A percentile compares a stretch with the other conserved stretches of the same genome.
Evolutionary conservation across 139 green algal genomes (phyloP).

Genomic region (Chlamydomonas schloesseri): DNA sequence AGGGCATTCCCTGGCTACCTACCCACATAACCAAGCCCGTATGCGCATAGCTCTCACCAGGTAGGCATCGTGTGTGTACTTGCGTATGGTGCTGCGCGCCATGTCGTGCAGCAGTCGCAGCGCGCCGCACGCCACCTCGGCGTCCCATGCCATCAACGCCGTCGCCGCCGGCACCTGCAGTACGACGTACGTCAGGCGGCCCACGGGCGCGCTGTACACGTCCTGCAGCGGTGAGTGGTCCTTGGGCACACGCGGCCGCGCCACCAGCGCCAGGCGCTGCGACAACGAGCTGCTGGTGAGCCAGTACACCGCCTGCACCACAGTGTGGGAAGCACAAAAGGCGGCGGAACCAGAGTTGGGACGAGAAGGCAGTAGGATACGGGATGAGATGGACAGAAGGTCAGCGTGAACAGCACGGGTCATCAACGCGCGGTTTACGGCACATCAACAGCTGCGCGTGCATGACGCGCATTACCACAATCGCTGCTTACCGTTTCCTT

Average conservation of each 20-base stretch:
- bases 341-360: too few relatives aligned
- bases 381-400: too few relatives aligned
- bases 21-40: too few relatives aligned
- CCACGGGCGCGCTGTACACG: not conserved
- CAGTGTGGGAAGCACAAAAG: too few relatives aligned
- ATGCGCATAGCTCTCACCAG: not conserved
- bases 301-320: slow-evolving; percentile 14
- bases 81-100: not conserved
- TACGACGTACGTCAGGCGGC: slow-evolving; percentile 17
- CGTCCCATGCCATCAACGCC: slow-evolving; percentile 9
- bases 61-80: not conserved
- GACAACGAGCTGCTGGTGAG: not conserved
- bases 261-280: slow-evolving; percentile 4
- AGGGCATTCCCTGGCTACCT: too few relatives aligned
- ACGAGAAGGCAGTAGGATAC: too few relatives aligned
- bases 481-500: too few relatives aligned
- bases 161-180: slow-evolving; percentile 7
- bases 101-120: not conserved
- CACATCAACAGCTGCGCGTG: too few relatives aligned
- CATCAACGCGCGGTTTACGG: too few relatives aligned
- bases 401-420: too few relatives aligned
- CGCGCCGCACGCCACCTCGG: not conserved
- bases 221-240: not conserved
- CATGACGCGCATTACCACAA: too few relatives aligned
- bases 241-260: not conserved